Conservation (phyloP, 768 basidiomycete genomes). For the Lepiota venenata region DNA sequence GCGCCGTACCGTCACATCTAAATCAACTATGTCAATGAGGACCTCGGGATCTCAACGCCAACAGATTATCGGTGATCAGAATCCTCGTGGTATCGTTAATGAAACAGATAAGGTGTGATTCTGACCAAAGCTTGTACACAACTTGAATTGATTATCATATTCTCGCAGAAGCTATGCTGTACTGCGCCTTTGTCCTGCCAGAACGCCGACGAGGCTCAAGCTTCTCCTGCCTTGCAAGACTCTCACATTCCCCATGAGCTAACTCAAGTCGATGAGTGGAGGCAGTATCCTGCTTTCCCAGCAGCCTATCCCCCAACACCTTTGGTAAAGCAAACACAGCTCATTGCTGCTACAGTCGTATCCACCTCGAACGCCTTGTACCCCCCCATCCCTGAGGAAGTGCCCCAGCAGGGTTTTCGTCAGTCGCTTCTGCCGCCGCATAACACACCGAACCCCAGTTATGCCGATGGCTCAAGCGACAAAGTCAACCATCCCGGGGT, state of each 20-base stretch:
- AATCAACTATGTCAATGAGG: background rate
- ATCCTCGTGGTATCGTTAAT: background rate
- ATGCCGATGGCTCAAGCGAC: slow-evolving; percentile 62
- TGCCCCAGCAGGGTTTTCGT: slow-evolving; percentile 59
- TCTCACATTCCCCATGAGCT: slow-evolving; percentile 11
- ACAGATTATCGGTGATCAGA: background rate
- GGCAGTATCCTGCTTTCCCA: slow-evolving; percentile 70
- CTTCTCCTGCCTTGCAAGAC: slow-evolving; percentile 11
- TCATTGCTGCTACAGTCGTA: slow-evolving; percentile 22
- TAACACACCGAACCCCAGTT: slow-evolving; percentile 58
- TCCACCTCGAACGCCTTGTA: slow-evolving; percentile 18
- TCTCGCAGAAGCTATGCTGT: slow-evolving; percentile 51
- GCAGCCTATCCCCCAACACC: slow-evolving; percentile 78
- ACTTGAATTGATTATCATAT: too few relatives aligned
- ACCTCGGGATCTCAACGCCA: background rate
- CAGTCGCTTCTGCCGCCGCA: slow-evolving; percentile 65
- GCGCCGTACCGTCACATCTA: background rate
- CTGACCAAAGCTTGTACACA: too few relatives aligned
- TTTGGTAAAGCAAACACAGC: slow-evolving; percentile 32
- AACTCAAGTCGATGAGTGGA: slow-evolving; percentile 55
- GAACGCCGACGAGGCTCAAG: slow-evolving; percentile 27
- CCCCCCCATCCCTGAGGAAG: slow-evolving; percentile 39
- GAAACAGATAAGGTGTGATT: background rate
- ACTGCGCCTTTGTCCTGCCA: slow-evolving; percentile 49
- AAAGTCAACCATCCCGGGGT: slow-evolving; percentile 35